Evolutionary conservation across 1,139 yeast species (phyloP).

Genomic region (Hansenula lynferdii): DNA sequence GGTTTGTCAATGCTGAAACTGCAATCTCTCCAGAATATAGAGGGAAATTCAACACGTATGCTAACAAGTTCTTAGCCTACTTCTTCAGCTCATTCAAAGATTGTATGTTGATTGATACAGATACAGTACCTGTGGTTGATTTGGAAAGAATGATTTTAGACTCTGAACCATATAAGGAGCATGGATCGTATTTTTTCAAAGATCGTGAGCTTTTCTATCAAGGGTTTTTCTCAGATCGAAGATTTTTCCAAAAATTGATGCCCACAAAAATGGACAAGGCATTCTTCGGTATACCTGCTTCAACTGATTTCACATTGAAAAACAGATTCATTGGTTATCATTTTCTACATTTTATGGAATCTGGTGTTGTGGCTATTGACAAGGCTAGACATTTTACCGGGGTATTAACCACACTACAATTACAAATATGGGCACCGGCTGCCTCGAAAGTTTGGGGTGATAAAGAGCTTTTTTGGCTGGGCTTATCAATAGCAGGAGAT

Average conservation of each 20-base stretch:
- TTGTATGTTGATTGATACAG: conserved; percentile 45
- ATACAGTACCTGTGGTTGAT: conserved; percentile 39
- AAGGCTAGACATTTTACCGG: conserved; percentile 38
- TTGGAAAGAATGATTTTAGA: conserved; percentile 29
- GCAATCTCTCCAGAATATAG: conserved; percentile 24
- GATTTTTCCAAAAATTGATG: conserved; percentile 30
- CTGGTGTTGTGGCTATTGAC: conserved; percentile 46
- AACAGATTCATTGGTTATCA: conserved; percentile 41
- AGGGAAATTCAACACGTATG: conserved; percentile 33
- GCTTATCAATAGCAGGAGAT: conserved; percentile 24
- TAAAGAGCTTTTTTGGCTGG: conserved; percentile 54
- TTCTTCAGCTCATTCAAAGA: conserved; percentile 45
- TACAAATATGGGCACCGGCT: conserved; percentile 24
- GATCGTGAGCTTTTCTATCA: conserved; percentile 34
- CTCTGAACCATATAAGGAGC: conserved; percentile 27
- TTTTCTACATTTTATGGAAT: conserved; percentile 44
- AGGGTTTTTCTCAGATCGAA: conserved; percentile 24
- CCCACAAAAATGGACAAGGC: conserved; percentile 31
- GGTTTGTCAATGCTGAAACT: conserved; percentile 38
- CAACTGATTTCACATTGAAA: conserved; percentile 26
- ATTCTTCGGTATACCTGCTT: conserved; percentile 29
- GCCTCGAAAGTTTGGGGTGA: conserved; percentile 40
- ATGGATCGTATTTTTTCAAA: conserved; percentile 40
- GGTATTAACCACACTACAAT: conserved; percentile 36
- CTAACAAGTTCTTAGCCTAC: conserved; percentile 44